Evolutionary conservation across 1,284 basidiomycete genomes (phyloP), one percentile per base, ranked within the genome.

Genomic region (Butyriboletus appendiculatus): DNA sequence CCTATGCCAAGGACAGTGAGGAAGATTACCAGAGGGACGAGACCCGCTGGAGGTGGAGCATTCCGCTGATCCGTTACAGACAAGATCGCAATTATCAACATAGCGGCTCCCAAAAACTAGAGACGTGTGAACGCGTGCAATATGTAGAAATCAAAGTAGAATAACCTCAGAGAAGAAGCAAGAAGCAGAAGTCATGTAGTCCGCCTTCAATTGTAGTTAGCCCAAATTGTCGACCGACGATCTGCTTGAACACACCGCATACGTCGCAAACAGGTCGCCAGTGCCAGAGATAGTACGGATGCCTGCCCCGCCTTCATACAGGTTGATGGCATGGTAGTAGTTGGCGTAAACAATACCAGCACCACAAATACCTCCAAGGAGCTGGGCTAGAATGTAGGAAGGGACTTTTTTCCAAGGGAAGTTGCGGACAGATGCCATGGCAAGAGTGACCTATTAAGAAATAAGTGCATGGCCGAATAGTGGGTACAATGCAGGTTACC

Each of bases 371-470:
- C 76, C 90, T 34, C 92, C 92, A 26, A 92, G 67, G 10, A 88
- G 58, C 69, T 94, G 92, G 0, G 88, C 81, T 37, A 83, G 63
- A 47, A 91, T 81, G 65, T 88, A 94, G 59, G 65, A 75, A 0
- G 89, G 87, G 0, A 92, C 88, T 66, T 92, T 93, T 56, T 79
- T 80, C 82, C 85, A 86, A 1, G 92, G 88, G 70, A 94, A 93
- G 47, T 78, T 78, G 53, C 91, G 82, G 64, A 84, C 83, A 6
- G 82, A 74, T 1, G 88, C 88, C 43, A 92, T 63, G 6, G 84
- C 77, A 35, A 93, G 63, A 3, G 90, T 93, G 14, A 91, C 75
- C 79, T 81, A 56, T 14, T n/a, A 20, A 41, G 46, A 45, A 33
- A 22, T 62, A 24, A 57, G 55, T 22, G 14, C 8, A 40, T 42